Conservation (phyloP, 139 green algal species). For the Gonium pectorale region DNA sequence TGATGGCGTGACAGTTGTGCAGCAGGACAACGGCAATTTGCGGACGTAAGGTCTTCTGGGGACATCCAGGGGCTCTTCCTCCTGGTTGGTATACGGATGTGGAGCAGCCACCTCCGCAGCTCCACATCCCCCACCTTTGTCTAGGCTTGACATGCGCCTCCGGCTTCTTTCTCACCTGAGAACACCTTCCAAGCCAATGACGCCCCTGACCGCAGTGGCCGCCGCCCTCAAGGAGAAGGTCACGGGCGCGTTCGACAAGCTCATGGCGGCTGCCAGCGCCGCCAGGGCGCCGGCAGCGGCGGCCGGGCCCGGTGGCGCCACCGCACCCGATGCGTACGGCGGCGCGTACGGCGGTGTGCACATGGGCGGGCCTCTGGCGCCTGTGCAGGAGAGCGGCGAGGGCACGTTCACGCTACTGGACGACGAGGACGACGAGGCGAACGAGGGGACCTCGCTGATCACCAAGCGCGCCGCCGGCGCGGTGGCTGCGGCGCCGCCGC, state of each 20-base stretch:
- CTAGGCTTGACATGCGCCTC: no score
- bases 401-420: constrained; percentile 31
- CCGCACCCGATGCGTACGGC: background rate
- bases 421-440: constrained; percentile 23
- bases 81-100: no score
- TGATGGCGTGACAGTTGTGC: no score
- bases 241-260: constrained; percentile 31
- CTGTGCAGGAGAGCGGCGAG: background rate
- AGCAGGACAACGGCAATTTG: no score
- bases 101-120: no score
- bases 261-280: background rate
- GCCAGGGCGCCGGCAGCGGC: background rate
- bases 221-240: constrained; percentile 21
- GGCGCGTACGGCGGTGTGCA: background rate
- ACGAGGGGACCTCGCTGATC: constrained; percentile 3
- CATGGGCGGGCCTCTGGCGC: background rate
- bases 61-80: no score
- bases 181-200: no score
- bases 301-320: background rate
- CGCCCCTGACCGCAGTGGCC: no score
- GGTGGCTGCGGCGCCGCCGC: background rate
- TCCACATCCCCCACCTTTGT: no score
- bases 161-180: no score
- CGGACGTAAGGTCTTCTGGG: no score
- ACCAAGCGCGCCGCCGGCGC: background rate